A percentile compares a stretch with the other conserved stretches of the same genome.
These are phyloP conservation scores for Articulospora tetracladia DNA, from an alignment of 495 filamentous ascomycete species.

Conservation along the genomic window DNA sequence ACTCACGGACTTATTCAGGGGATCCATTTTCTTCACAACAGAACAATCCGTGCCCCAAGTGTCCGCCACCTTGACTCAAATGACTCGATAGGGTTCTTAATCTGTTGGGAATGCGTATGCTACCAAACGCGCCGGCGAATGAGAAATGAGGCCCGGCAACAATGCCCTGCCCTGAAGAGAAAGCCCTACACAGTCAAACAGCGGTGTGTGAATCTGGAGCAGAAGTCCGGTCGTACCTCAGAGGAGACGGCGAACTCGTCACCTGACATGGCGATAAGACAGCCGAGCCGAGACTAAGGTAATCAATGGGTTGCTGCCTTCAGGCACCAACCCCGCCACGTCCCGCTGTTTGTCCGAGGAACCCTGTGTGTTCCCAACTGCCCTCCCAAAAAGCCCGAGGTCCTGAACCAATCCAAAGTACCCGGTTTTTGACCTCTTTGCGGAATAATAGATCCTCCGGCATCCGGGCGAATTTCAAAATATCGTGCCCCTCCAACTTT, in stretches of 20 bases:
- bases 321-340: too few species aligned
- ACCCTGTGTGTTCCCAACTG: too few species aligned
- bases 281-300: background rate
- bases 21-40: too few species aligned
- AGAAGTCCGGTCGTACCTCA: too few species aligned
- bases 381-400: too few species aligned
- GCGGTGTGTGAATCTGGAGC: too few species aligned
- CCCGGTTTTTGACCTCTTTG: too few species aligned
- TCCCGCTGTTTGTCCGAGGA: too few species aligned
- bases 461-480: background rate
- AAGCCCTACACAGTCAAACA: background rate
- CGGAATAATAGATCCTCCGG: background rate
- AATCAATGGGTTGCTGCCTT: background rate
- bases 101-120: background rate
- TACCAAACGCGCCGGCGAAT: background rate
- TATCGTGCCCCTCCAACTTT: background rate
- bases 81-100: background rate
- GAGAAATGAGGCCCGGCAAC: background rate
- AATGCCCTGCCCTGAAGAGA: background rate
- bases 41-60: background rate
- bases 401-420: too few species aligned
- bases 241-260: too few species aligned
- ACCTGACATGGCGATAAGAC: background rate
- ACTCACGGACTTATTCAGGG: too few species aligned
- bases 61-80: background rate